phyloP scores from a whole-genome alignment of 2,329 filamentous ascomycete genomes.

The Emmonsia crescens region DNA sequence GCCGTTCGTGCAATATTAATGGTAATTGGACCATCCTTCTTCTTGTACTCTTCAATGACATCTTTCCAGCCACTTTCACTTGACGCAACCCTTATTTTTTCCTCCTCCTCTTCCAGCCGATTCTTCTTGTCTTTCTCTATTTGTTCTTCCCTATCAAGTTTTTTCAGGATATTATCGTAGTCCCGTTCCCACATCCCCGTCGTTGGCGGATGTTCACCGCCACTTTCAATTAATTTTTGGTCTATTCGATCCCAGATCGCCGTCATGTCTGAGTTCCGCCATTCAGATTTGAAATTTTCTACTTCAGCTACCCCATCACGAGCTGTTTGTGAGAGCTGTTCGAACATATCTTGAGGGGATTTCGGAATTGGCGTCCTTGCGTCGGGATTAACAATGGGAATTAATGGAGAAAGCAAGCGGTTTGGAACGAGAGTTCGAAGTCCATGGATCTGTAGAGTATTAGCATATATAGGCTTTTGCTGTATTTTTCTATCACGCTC shows the following conservation, averaged over 20 bases:
- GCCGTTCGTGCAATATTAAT: conserved; percentile 16
- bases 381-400: conserved; percentile 27
- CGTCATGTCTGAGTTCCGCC: conserved; percentile 31
- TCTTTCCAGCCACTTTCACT: conserved; percentile 24
- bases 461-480: conserved; percentile 7
- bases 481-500: not conserved
- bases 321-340: conserved; percentile 26
- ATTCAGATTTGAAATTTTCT: conserved; percentile 28
- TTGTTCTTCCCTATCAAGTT: conserved; percentile 22
- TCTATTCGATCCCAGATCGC: conserved; percentile 29
- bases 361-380: conserved; percentile 16
- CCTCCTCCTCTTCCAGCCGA: conserved; percentile 21
- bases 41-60: conserved; percentile 23
- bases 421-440: conserved; percentile 33
- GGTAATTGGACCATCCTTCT: conserved; percentile 19
- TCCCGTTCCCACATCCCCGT: conserved; percentile 32
- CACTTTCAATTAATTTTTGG: conserved; percentile 26
- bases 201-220: conserved; percentile 27
- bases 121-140: conserved; percentile 17
- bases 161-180: conserved; percentile 27
- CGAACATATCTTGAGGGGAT: conserved; percentile 27
- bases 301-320: conserved; percentile 28
- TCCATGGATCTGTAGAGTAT: conserved; percentile 28
- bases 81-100: conserved; percentile 19
- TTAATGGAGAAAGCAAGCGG: conserved; percentile 30